Conservation (phyloP, 495 filamentous ascomycete species). For the Xylaria nigripes region DNA sequence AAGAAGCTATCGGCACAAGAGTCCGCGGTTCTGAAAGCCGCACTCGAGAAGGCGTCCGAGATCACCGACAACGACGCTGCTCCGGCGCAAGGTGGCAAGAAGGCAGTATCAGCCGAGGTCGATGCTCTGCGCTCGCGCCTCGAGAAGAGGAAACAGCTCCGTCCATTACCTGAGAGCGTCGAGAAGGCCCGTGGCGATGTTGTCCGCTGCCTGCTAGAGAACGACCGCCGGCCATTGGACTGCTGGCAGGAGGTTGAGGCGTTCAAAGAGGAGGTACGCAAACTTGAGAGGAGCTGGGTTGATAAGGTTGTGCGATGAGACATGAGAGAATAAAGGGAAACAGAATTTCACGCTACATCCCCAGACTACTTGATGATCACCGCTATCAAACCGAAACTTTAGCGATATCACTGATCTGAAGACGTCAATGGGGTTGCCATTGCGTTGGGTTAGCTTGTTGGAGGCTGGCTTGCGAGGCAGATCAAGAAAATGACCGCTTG, state of each 20-base stretch:
- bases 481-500: neutral
- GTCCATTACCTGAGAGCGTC: constrained; percentile 51
- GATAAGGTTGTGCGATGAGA: constrained; percentile 60
- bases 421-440: neutral
- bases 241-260: constrained; percentile 91
- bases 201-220: constrained; percentile 69
- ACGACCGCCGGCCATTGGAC: constrained; percentile 85
- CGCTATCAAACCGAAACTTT: neutral
- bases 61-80: constrained; percentile 18
- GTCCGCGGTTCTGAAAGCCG: constrained; percentile 49
- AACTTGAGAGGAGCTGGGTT: constrained; percentile 78
- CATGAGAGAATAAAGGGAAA: neutral
- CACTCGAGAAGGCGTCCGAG: constrained; percentile 51
- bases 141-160: constrained; percentile 63
- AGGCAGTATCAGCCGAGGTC: constrained; percentile 54
- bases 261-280: constrained; percentile 80
- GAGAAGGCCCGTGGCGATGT: constrained; percentile 69
- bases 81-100: constrained; percentile 21
- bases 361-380: neutral
- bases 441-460: neutral
- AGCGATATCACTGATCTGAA: neutral
- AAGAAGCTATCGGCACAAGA: constrained; percentile 57
- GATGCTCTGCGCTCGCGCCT: constrained; percentile 66
- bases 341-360: neutral
- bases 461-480: neutral